These are phyloP conservation scores for Laburnicola sp. DNA, from an alignment of 2,329 filamentous ascomycete species.

Conservation along the genomic window DNA sequence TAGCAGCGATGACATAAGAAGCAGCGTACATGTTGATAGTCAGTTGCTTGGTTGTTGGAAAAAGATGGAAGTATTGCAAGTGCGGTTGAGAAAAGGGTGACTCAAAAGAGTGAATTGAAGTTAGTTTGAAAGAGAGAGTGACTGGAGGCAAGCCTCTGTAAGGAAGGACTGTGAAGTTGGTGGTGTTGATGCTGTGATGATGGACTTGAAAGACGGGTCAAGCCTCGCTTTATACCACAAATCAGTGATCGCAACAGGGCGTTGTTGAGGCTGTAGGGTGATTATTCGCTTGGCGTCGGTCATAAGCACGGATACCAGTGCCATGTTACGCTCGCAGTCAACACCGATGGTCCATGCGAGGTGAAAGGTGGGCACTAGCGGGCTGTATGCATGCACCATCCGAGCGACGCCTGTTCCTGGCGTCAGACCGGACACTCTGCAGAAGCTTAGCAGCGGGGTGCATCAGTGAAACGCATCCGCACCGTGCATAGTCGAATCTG, in stretches of 20 bases:
- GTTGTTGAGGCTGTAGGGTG: constrained; percentile 5
- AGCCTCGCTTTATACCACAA: constrained; percentile 10
- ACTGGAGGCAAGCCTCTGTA: constrained; percentile 24
- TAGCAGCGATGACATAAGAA: constrained; percentile 31
- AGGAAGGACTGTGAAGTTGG: constrained; percentile 16
- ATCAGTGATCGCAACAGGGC: background rate
- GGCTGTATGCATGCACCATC: constrained; percentile 14
- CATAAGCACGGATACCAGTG: constrained; percentile 6
- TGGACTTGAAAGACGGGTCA: constrained; percentile 2
- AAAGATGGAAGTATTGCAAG: constrained; percentile 9
- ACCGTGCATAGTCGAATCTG: constrained; percentile 14
- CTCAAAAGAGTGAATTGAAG: constrained; percentile 16
- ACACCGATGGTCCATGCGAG: constrained; percentile 11
- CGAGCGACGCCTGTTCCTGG: constrained; percentile 16
- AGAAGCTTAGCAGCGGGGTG: constrained; percentile 19
- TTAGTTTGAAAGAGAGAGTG: constrained; percentile 20
- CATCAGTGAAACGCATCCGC: constrained; percentile 26
- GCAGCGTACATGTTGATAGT: constrained; percentile 23
- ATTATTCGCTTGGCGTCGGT: constrained; percentile 11
- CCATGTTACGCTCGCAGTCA: constrained; percentile 17
- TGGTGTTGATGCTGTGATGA: constrained; percentile 15
- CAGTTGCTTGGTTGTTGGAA: constrained; percentile 6
- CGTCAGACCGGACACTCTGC: constrained; percentile 14
- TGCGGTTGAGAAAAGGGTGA: constrained; percentile 8
- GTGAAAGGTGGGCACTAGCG: constrained; percentile 19